These are phyloP conservation scores for Gossypium herbaceum DNA, from an alignment of 345 rosid genomes.

Conservation along the genomic window DNA sequence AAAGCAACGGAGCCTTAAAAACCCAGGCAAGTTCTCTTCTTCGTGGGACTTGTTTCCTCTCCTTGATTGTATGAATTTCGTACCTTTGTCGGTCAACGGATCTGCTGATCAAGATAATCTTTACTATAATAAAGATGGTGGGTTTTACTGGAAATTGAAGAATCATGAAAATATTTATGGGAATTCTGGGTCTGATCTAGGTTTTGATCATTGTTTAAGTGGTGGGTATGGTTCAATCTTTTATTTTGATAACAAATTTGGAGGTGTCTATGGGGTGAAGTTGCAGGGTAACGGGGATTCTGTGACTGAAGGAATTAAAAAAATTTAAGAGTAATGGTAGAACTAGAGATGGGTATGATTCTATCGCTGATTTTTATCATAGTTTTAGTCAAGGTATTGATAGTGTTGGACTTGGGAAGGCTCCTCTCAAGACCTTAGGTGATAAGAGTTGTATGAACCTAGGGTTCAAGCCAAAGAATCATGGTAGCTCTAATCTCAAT, in stretches of 20 bases:
- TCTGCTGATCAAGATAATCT: slow-evolving; percentile 23
- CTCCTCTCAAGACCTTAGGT: slow-evolving; percentile 42
- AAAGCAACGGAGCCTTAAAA: slow-evolving; percentile 47
- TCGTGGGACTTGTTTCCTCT: slow-evolving; percentile 69
- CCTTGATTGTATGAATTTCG: slow-evolving; percentile 62
- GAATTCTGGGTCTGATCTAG: slow-evolving; percentile 28
- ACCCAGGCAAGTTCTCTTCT: slow-evolving; percentile 59
- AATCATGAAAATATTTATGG: slow-evolving; percentile 30
- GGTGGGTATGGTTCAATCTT: slow-evolving; percentile 31
- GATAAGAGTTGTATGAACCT: slow-evolving; percentile 33
- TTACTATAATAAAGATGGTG: slow-evolving; percentile 21
- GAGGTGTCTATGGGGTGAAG: slow-evolving; percentile 23
- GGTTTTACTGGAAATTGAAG: slow-evolving; percentile 30
- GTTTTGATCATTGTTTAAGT: slow-evolving; percentile 28
- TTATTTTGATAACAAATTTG: slow-evolving; percentile 30
- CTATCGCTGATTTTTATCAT: slow-evolving; percentile 20
- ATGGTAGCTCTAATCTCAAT: slow-evolving; percentile 21
- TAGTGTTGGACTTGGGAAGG: slow-evolving; percentile 23
- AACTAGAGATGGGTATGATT: slow-evolving; percentile 25
- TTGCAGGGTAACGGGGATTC: slow-evolving; percentile 4
- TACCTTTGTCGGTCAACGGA: slow-evolving; percentile 34
- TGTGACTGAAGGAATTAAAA: slow-evolving; percentile 17
- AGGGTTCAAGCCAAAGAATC: slow-evolving; percentile 33
- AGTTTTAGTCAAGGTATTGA: slow-evolving; percentile 10
- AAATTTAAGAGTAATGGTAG: slow-evolving; percentile 29